Base-by-base conservation (phyloP, 2,329 filamentous ascomycete genomes). In the Stagonosporopsis vannaccii region DNA sequence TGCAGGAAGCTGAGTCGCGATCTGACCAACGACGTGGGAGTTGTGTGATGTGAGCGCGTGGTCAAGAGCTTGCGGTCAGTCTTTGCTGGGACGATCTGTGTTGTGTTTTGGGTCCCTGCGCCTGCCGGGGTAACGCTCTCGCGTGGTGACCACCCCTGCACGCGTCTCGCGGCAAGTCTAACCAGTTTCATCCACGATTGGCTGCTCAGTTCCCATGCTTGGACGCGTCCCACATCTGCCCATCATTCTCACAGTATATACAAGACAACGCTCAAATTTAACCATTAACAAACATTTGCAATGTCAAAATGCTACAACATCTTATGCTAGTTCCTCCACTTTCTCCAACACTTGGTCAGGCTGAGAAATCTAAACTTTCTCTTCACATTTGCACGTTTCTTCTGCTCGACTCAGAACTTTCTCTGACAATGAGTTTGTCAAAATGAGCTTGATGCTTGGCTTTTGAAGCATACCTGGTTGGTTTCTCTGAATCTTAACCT, bases 81-180 rank as follows among this genome's bases (percentile, higher is more conserved):
- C 48, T 30, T 42, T n/a, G 47, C 39, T 15, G 53, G 37, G 32
- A n/a, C 30, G 30, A 32, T 32, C 25, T 43, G 53, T 60, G 51
- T 59, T 62, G 56, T 67, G 64, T 67, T 65, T 59, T 56, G 46
- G 50, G 58, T 58, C 58, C 62, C 43, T 65, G 60, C 60, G 56
- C 58, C 57, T 62, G 61, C 62, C 54, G 46, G 47, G 65, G 51
- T 59, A 61, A 58, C 58, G 54, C 45, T 49, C 7, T 49, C 50
- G 44, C 56, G 50, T 56, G 52, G 53, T 45, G 51, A 50, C 40
- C 51, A 58, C 37, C 60, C 62, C 54, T 61, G 62, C 48, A 55
- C 47, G 33, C 53, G 41, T 45, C 13, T 32, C 20, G 51, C 40
- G 49, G 55, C 35, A 30, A 33, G 42, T 20, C 45, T 51, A 52